Evolutionary conservation across 306 rosid genomes (phyloP), one percentile per base, ranked within the genome.

Genomic region (Oxytropis ochrocephala): DNA sequence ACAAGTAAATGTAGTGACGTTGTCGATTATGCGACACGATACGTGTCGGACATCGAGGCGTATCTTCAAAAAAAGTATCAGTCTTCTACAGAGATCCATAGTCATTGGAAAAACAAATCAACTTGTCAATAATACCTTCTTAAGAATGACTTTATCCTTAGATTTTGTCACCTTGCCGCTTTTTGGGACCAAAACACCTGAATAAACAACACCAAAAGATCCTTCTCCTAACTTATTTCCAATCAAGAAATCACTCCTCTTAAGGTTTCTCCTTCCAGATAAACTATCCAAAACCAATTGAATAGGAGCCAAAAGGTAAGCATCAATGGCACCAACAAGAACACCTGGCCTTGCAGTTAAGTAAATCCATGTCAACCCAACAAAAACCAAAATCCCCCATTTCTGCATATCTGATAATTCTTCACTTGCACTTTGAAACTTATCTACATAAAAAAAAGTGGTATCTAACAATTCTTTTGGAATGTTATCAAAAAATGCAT

Each of bases 331-430:
- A 27, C 99, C 97, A 5, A 94, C 5, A 21, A 94, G 92, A 44
- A 94, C 90, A 56, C 97, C 99, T 0, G 99, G 99, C 81, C 99
- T 86, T 12, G 96, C 91, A 47, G 96, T 94, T 52, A 91, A 72
- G 79, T 94, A 94, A 51, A 87, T 49, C 99, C 97, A 94, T 0
- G 82, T 73, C 24, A 91, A 0, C 36, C 95, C 99, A 38, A 81
- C 91, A 69, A 91, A 54, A 43, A 70, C 43, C 2, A 91, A 53
- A 38, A 83, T 60, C 6, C 85, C 89, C 92, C 91, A 88, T 41
- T 66, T 88, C 86, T 88, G 91, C 8, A 72, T 69, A 11, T 91
- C 96, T 17, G 91, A 64, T 21, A 94, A 71, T 0, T 81, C 87
- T 54, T 69, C 90, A 4, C 82, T 76, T 16, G 72, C 65, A 49